These are phyloP conservation scores for Brettanomyces nanus DNA, from an alignment of 805 yeast genomes.

Conservation along the genomic window DNA sequence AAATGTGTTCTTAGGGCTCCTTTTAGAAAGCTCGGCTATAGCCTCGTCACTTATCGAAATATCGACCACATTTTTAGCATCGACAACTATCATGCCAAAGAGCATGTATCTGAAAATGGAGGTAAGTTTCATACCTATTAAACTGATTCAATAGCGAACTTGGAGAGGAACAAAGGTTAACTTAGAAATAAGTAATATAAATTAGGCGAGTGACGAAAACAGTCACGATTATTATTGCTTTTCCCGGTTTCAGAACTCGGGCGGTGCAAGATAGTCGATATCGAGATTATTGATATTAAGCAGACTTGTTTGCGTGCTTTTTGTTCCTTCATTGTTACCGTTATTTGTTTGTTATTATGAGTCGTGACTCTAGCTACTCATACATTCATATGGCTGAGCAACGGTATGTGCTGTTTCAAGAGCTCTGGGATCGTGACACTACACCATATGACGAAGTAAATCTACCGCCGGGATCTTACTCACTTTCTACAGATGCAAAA, in stretches of 20 bases:
- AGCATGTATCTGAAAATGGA: background rate
- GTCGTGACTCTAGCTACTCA: slow-evolving; percentile 21
- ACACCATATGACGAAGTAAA: slow-evolving; percentile 27
- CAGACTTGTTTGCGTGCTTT: too few relatives aligned
- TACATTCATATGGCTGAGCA: slow-evolving; percentile 26
- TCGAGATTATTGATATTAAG: too few relatives aligned
- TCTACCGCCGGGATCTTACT: slow-evolving; percentile 13
- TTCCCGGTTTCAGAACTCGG: too few relatives aligned
- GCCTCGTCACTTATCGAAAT: background rate
- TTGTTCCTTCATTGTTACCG: too few relatives aligned
- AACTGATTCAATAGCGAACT: too few relatives aligned
- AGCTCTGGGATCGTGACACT: slow-evolving; percentile 25
- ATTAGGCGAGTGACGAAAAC: too few relatives aligned
- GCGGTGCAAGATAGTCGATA: too few relatives aligned
- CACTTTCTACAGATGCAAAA: slow-evolving; percentile 9
- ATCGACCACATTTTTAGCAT: slow-evolving; percentile 12
- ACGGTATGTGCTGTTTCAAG: slow-evolving; percentile 22
- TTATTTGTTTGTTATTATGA: too few relatives aligned
- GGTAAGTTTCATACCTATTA: too few relatives aligned
- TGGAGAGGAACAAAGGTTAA: background rate
- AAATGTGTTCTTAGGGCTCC: slow-evolving; percentile 1
- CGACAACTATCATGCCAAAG: background rate
- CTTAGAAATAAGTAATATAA: background rate
- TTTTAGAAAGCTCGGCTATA: background rate
- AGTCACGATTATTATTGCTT: too few relatives aligned